Base-by-base conservation (phyloP, 2,329 filamentous ascomycete genomes). In the Fusarium marasasianum region DNA sequence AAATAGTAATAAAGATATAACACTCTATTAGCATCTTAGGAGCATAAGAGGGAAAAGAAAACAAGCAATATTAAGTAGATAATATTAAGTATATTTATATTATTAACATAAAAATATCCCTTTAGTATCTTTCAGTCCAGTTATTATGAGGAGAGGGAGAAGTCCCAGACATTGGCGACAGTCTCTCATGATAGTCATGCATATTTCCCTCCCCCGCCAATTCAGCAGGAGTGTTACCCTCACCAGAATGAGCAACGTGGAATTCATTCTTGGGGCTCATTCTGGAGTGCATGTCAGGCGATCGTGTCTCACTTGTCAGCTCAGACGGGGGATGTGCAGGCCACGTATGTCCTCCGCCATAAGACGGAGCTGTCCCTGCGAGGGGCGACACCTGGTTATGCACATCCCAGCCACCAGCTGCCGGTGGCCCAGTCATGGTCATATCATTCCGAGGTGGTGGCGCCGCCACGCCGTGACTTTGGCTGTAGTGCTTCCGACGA, bases 391-490 rank as follows among this genome's bases (percentile, higher is more conserved):
- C 35, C 35, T 37, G 35, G 35, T 37, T 37, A 37, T 37, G 35
- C 15, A 37, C 35, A 37, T 37, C 35, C 35, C 35, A 37, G 35
- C 35, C 35, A 37, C 35, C 35, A 18, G 15, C 35, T 9, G 0
- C 35, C 35, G 35, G 35, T 18, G 35, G 15, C 8, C 35, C 35
- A 37, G 35, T 37, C 35, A 37, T 37, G 15, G 35, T 37, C 35
- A 37, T 37, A 37, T 37, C 35, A 37, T 37, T 37, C 35, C 35
- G 33, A 10, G 40, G 33, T 6, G 43, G 50, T 64, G 59, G 63
- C 60, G 63, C 41, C 48, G 60, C 48, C 37, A 57, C 63, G n/a
- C 60, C 63, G 37, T 35, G 63, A 37, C 31, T 53, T 9, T 41
- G 41, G 37, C 63, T 65, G 60, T 66, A 50, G 31, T 66, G 44